Percentiles rank a stretch among this genome's conserved stretches.
These are phyloP conservation scores for Thecaphora thlaspeos DNA, from an alignment of 1,284 basidiomycete genomes.

Conservation along the genomic window DNA sequence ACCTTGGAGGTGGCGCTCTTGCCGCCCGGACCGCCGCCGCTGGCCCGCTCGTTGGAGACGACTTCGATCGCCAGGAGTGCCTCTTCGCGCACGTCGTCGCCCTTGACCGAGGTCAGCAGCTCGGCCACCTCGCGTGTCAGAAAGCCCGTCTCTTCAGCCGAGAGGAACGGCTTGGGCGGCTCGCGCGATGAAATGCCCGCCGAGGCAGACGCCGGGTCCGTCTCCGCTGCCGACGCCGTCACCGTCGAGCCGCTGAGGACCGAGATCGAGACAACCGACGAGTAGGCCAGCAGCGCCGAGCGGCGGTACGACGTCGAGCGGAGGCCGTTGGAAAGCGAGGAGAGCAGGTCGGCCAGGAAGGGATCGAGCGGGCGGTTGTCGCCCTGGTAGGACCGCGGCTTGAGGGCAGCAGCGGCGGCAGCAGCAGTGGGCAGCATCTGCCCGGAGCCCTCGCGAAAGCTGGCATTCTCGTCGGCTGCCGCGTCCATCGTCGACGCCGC, in stretches of 20 bases:
- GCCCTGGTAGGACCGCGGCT: constrained; percentile 25
- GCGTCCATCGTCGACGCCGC: constrained; percentile 1
- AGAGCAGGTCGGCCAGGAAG: constrained; percentile 39
- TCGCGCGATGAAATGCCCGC: too few relatives aligned
- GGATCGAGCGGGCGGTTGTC: constrained; percentile 45
- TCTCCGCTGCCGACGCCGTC: background rate
- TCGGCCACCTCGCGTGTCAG: constrained; percentile 76
- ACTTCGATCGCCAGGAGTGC: constrained; percentile 22
- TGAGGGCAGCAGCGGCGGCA: constrained; percentile 10
- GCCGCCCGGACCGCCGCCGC: constrained; percentile 66
- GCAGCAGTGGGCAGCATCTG: constrained; percentile 4
- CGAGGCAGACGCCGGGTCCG: too few relatives aligned
- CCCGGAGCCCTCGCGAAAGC: constrained; percentile 14
- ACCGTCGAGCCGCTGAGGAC: constrained; percentile 13
- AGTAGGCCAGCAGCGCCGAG: constrained; percentile 43
- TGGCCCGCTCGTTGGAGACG: constrained; percentile 66
- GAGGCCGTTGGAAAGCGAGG: constrained; percentile 42
- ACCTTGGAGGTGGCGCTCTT: constrained; percentile 68
- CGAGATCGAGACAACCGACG: constrained; percentile 34
- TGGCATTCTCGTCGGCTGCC: background rate
- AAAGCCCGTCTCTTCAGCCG: constrained; percentile 73
- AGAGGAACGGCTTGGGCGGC: constrained; percentile 62
- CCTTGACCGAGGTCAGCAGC: constrained; percentile 65
- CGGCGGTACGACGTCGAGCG: constrained; percentile 29
- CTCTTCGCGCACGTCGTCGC: constrained; percentile 62